These are phyloP conservation scores for Dalbergia oliveri DNA, from an alignment of 306 rosid genomes.

Conservation along the genomic window DNA sequence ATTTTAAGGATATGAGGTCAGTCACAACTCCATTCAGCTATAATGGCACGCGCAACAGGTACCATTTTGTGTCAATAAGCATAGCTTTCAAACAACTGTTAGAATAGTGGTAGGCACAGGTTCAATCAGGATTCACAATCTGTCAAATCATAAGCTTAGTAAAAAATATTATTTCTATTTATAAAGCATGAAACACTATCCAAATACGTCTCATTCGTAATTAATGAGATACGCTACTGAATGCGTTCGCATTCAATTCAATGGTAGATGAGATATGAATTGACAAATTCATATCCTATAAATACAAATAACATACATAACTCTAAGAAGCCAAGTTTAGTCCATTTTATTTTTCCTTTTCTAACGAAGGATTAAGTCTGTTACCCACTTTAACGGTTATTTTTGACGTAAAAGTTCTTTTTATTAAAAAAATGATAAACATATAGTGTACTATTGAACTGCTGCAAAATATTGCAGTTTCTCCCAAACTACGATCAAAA, in stretches of 20 bases:
- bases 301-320: too few species aligned
- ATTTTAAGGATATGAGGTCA: constrained; percentile 29
- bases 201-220: too few species aligned
- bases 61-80: constrained; percentile 34
- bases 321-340: neutral
- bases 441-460: too few species aligned
- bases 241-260: too few species aligned
- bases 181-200: too few species aligned
- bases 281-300: too few species aligned
- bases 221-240: too few species aligned
- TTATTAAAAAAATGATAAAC: neutral
- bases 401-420: neutral
- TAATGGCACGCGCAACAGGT: constrained; percentile 46
- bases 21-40: constrained; percentile 28
- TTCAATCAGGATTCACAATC: constrained; percentile 31
- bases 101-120: constrained; percentile 34
- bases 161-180: too few species aligned
- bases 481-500: too few species aligned
- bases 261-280: too few species aligned
- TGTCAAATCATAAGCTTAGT: neutral
- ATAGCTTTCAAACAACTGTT: constrained; percentile 44
- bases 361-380: neutral
- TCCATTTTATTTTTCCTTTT: neutral
- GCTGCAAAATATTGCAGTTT: too few species aligned
- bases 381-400: neutral